A percentile compares a stretch with the other conserved stretches of the same genome.
phyloP scores from a whole-genome alignment of 768 basidiomycete species.

The Psilocybe tampanensis region DNA sequence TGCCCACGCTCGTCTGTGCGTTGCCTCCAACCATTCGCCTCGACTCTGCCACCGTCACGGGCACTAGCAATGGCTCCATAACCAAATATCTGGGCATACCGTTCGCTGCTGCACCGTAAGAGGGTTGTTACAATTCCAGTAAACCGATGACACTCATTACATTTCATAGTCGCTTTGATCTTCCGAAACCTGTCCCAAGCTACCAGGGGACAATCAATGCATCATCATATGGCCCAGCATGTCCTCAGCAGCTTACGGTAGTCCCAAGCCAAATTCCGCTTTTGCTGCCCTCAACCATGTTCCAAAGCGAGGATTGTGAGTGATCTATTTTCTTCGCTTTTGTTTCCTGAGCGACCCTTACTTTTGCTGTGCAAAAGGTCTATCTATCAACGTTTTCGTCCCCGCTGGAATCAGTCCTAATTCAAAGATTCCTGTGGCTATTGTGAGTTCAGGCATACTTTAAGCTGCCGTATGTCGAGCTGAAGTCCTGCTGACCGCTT shows the following conservation, averaged over 20 bases:
- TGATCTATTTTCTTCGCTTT: neutral
- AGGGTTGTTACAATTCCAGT: neutral
- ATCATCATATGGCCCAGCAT: neutral
- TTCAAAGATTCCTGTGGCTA: neutral
- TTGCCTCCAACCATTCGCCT: too few relatives aligned
- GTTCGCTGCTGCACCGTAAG: neutral
- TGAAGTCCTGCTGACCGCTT: too few relatives aligned
- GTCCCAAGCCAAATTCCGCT: neutral
- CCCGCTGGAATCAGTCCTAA: neutral
- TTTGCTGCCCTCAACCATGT: neutral
- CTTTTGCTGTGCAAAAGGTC: neutral
- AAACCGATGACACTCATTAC: neutral
- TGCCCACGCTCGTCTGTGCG: too few relatives aligned
- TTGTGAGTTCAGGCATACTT: too few relatives aligned
- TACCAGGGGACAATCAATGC: neutral
- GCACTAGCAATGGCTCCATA: neutral
- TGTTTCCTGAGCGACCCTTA: neutral
- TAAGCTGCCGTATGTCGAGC: too few relatives aligned
- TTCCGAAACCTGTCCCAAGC: neutral
- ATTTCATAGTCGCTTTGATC: neutral
- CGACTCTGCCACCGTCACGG: neutral
- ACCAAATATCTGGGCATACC: neutral
- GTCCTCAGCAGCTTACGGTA: neutral
- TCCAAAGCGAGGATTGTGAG: neutral
- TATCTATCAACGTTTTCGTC: neutral